Conservation (phyloP, 805 yeast species). For the Teunomyces gatunensis region DNA sequence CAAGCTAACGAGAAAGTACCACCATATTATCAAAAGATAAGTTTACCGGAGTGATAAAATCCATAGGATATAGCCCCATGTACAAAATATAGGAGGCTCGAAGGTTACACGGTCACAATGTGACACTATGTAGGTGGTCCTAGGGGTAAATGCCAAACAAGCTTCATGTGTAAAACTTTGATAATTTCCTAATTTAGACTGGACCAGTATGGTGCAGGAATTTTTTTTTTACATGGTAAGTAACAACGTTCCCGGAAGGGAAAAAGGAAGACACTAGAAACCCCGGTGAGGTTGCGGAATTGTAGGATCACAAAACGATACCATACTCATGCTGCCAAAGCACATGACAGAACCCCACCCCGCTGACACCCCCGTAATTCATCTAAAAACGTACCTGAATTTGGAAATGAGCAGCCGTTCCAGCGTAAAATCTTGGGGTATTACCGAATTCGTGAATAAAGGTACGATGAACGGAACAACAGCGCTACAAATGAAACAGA, state of each 20-base stretch:
- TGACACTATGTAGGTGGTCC: not conserved
- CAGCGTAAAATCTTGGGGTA: not conserved
- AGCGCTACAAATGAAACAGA: not conserved
- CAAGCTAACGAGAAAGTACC: too few relatives aligned
- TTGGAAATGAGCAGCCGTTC: not conserved
- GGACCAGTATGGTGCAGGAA: not conserved
- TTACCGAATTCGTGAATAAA: not conserved
- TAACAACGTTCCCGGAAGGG: not conserved
- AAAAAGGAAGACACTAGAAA: not conserved
- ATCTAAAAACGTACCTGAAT: not conserved
- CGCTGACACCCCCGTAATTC: not conserved
- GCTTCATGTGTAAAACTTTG: not conserved
- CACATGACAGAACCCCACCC: not conserved
- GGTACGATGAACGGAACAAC: not conserved
- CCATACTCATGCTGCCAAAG: not conserved
- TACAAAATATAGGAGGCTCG: not conserved
- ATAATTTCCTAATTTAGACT: not conserved
- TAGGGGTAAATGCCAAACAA: not conserved
- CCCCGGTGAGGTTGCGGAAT: not conserved
- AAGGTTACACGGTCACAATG: not conserved
- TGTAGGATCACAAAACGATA: not conserved
- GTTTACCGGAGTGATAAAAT: too few relatives aligned
- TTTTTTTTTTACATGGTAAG: not conserved
- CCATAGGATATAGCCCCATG: too few relatives aligned
- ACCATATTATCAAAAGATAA: too few relatives aligned